Conservation (phyloP, 2,329 filamentous ascomycete genomes). For the Teratosphaeria destructans region DNA sequence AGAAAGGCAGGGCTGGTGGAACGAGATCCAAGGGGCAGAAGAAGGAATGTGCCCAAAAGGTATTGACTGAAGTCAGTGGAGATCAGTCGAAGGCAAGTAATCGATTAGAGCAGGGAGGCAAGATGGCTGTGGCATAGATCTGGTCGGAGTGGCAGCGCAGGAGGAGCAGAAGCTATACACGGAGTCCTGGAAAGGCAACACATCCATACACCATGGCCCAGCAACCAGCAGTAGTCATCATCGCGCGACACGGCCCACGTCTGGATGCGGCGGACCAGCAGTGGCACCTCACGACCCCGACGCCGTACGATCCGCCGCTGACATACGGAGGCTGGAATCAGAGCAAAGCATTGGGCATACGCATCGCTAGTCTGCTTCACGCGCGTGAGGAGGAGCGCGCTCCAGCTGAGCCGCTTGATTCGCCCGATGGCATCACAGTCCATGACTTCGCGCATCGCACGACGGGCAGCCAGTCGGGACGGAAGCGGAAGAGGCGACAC, state of each 20-base stretch:
- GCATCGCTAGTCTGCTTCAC: slow-evolving; percentile 65
- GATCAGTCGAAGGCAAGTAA: too few species aligned
- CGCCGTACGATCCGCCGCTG: slow-evolving; percentile 89
- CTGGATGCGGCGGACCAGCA: slow-evolving; percentile 89
- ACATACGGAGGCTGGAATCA: slow-evolving; percentile 93
- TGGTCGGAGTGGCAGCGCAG: not conserved
- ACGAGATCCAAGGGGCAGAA: too few species aligned
- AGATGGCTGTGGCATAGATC: not conserved
- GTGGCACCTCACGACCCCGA: slow-evolving; percentile 88
- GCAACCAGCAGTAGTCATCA: slow-evolving; percentile 39
- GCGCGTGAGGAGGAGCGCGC: slow-evolving; percentile 36
- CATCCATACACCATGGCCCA: slow-evolving; percentile 27
- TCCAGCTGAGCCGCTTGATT: not conserved
- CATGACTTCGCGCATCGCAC: slow-evolving; percentile 10
- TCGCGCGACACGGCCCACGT: slow-evolving; percentile 76
- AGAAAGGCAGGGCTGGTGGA: too few species aligned
- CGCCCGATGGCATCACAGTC: slow-evolving; percentile 7
- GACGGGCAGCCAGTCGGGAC: slow-evolving; percentile 2
- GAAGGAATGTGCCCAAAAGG: too few species aligned
- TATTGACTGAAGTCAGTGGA: too few species aligned
- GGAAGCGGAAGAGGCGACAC: slow-evolving; percentile 47
- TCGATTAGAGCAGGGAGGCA: not conserved
- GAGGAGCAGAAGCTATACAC: not conserved
- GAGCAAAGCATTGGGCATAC: slow-evolving; percentile 66
- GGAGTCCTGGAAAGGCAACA: not conserved